phyloP scores from a whole-genome alignment of 768 basidiomycete species.

The Boletus edulis region DNA sequence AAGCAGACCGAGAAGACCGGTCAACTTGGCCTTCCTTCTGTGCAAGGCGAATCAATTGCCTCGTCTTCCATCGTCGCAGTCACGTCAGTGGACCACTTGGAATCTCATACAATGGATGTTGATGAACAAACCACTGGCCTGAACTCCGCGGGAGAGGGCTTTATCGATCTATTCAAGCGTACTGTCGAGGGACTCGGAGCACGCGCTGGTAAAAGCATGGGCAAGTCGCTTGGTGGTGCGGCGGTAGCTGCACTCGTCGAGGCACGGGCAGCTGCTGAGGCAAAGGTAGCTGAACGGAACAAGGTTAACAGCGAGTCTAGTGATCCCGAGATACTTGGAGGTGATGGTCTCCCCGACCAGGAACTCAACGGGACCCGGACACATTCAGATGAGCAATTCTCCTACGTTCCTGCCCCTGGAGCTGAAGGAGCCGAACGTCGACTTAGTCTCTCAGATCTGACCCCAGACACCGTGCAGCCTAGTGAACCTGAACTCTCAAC shows the following conservation, averaged over 20 bases:
- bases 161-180: slow-evolving; percentile 66
- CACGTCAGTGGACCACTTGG: slow-evolving; percentile 5
- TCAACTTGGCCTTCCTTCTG: slow-evolving; percentile 1
- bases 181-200: slow-evolving; percentile 68
- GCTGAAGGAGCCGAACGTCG: slow-evolving; percentile 31
- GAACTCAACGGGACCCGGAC: background rate
- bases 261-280: slow-evolving; percentile 64
- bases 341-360: slow-evolving; percentile 6
- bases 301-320: slow-evolving; percentile 38
- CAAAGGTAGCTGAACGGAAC: slow-evolving; percentile 63
- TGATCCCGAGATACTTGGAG: slow-evolving; percentile 27
- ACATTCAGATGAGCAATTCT: slow-evolving; percentile 1
- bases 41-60: background rate
- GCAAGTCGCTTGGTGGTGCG: slow-evolving; percentile 60
- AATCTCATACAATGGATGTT: slow-evolving; percentile 26
- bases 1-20: slow-evolving; percentile 6
- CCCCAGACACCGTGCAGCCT: slow-evolving; percentile 34
- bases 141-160: slow-evolving; percentile 37
- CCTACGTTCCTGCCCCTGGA: background rate
- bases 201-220: slow-evolving; percentile 52
- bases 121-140: slow-evolving; percentile 9
- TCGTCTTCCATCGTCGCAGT: background rate
- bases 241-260: slow-evolving; percentile 59
- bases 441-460: slow-evolving; percentile 63
- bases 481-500: slow-evolving; percentile 16